A percentile compares a stretch with the other conserved stretches of the same genome.
These are phyloP conservation scores for Chytriomyces sp. DNA, from an alignment of 192 early-diverging fungal genomes.

Conservation along the genomic window DNA sequence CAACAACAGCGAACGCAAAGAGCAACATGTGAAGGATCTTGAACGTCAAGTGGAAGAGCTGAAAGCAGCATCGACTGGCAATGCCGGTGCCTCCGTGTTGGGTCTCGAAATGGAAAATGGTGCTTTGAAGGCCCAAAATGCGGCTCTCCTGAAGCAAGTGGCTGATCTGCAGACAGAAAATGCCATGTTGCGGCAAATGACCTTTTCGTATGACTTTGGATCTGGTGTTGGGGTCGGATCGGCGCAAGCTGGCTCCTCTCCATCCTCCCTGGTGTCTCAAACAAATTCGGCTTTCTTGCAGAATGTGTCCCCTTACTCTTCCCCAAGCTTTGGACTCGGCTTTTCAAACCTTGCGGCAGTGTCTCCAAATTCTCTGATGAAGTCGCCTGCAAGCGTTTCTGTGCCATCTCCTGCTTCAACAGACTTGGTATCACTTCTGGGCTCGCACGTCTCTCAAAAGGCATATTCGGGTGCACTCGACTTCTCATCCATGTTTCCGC, in stretches of 20 bases:
- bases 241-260: not conserved
- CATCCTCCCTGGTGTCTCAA: not conserved
- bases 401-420: not conserved
- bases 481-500: not conserved
- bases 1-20: constrained; percentile 46
- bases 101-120: not conserved
- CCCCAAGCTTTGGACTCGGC: not conserved
- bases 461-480: not conserved
- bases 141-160: constrained; percentile 4
- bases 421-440: not conserved
- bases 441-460: not conserved
- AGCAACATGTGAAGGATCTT: constrained; percentile 44
- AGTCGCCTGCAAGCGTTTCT: not conserved
- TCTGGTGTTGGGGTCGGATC: not conserved
- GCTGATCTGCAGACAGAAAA: constrained; percentile 19
- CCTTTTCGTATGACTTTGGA: constrained; percentile 26
- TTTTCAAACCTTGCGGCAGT: not conserved
- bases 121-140: not conserved
- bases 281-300: not conserved
- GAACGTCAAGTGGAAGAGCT: constrained; percentile 22
- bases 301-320: not conserved
- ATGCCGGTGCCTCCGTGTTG: not conserved
- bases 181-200: constrained; percentile 12
- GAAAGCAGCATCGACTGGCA: not conserved
- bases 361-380: not conserved